Conservation (phyloP, 2,329 filamentous ascomycete species). For the Coniochaeta sp. region DNA sequence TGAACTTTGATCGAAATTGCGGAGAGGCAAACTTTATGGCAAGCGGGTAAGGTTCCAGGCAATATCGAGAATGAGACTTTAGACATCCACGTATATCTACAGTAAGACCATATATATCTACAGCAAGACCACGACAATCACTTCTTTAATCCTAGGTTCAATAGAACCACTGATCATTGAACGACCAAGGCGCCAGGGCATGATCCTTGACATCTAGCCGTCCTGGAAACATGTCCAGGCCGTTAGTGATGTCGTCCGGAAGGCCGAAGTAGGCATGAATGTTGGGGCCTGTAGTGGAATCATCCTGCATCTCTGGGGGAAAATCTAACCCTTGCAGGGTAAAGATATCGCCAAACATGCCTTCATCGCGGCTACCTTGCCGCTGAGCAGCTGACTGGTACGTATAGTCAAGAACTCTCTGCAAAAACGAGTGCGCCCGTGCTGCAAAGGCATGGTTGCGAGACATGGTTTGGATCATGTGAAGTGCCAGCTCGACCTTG, state of each 20-base stretch:
- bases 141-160: neutral
- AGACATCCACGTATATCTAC: too few species aligned
- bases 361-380: neutral
- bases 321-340: neutral
- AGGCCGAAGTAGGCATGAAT: neutral
- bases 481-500: conserved; percentile 5
- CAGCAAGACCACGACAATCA: neutral
- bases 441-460: conserved; percentile 5
- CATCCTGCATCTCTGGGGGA: neutral
- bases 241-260: neutral
- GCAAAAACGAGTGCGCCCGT: conserved; percentile 5
- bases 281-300: neutral
- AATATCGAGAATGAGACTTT: too few species aligned
- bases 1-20: too few species aligned
- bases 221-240: neutral
- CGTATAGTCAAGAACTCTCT: conserved; percentile 1
- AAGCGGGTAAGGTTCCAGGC: too few species aligned
- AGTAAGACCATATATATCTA: neutral
- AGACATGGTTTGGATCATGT: conserved; percentile 7
- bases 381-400: neutral
- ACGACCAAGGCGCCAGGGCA: neutral
- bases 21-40: too few species aligned
- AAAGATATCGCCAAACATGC: neutral
- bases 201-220: neutral
- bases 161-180: neutral